Base-by-base conservation (phyloP, 2,329 filamentous ascomycete genomes). In the Geosmithia putterillii region DNA sequence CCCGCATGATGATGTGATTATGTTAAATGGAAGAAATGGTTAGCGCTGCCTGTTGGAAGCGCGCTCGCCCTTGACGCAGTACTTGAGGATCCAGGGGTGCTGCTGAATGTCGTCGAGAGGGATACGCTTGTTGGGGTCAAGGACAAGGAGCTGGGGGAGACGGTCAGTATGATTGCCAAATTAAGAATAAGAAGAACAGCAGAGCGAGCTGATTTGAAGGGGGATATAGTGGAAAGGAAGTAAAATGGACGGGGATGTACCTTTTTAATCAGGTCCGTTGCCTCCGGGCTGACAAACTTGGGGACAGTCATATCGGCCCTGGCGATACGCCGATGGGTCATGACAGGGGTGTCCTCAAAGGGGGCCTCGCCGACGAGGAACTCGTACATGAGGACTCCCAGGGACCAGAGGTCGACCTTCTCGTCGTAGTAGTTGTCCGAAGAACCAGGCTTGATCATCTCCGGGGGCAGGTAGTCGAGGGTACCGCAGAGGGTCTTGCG, bases 21-120 rank as follows among this genome's bases (percentile, higher is more conserved):
- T 32, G 28, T 32, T 14, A 32, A 32, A n/a, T n/a, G n/a, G n/a
- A n/a, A n/a, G n/a, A n/a, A n/a, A n/a, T n/a, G n/a, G n/a, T n/a
- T n/a, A 21, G 10, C 19, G 71, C 51, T 76, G 75, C 46, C 67
- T 68, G 56, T 69, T 73, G 34, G 65, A 52, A 6, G 67, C 68
- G 43, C 70, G 63, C 56, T 75, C 71, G n/a, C 72, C 71, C 63
- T 76, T 79, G 50, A 83, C 73, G 61, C 90, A 96, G 63, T 96
- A 86, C 71, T 95, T 96, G 52, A 95, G 61, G 55, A 98, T 95
- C 92, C 92, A 98, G 17, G 92, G 90, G 61, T 96, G 92, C 42
- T 74, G 73, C 61, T 90, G 82, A 34, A 96, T 83, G 46, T 94
- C 82, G 15, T 95, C 88, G 10, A 98, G 76, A 3, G 88, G 77